Conservation (phyloP, 441 rosid genomes). For the Geranium incanum region DNA sequence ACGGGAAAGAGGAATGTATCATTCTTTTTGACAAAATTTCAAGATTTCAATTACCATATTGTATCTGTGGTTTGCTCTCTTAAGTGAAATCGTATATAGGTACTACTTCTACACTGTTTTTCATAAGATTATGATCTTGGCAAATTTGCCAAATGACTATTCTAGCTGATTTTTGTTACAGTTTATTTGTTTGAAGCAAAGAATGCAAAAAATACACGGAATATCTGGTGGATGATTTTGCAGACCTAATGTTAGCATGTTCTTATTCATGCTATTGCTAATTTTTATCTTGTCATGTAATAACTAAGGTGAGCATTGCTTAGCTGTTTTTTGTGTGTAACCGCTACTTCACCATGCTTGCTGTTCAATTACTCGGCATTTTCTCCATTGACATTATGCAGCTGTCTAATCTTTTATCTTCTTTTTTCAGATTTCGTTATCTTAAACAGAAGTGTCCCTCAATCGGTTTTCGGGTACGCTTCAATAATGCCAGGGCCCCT, state of each 20-base stretch:
- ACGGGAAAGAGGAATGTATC: conserved; percentile 12
- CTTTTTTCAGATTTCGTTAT: conserved; percentile 16
- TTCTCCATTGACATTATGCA: conserved; percentile 1
- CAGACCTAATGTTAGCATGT: background rate
- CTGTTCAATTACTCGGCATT: background rate
- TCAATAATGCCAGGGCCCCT: conserved; percentile 24
- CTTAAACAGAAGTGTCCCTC: conserved; percentile 12
- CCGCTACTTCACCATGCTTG: too few relatives aligned
- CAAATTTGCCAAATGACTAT: background rate
- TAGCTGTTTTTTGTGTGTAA: too few relatives aligned
- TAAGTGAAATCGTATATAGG: background rate
- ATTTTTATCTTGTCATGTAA: too few relatives aligned
- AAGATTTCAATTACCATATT: conserved; percentile 6
- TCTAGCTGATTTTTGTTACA: too few relatives aligned
- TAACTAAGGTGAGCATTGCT: background rate
- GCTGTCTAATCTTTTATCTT: too few relatives aligned
- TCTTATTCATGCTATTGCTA: background rate
- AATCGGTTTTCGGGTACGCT: conserved; percentile 9
- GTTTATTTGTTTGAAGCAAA: too few relatives aligned
- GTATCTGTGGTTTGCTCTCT: background rate
- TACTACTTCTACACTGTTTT: too few relatives aligned
- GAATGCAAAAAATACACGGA: background rate
- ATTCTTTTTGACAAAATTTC: conserved; percentile 9
- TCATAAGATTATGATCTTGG: background rate
- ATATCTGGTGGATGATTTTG: background rate